Evolutionary conservation across 2,329 filamentous ascomycete species (phyloP).

Genomic region (Elsinoe ampelina): DNA sequence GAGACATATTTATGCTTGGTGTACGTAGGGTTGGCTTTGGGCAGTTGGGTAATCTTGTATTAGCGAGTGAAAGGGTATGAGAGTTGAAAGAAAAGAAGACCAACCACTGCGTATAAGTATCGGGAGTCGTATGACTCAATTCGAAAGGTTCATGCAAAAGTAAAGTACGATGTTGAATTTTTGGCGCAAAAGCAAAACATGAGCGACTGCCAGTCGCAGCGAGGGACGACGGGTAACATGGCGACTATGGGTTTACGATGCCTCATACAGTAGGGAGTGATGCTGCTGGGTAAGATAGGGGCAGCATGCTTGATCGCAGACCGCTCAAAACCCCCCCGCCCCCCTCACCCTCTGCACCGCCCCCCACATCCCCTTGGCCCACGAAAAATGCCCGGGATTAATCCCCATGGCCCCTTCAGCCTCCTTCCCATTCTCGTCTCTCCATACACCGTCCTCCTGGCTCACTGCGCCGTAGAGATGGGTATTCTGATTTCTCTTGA

Average conservation of each 20-base stretch:
- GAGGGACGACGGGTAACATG: too few species aligned
- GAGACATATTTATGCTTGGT: not conserved
- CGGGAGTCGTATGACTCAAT: too few species aligned
- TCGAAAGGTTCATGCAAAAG: too few species aligned
- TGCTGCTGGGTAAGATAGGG: too few species aligned
- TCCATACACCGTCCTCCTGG: slow-evolving; percentile 53
- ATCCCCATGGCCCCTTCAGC: slow-evolving; percentile 34
- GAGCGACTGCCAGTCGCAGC: too few species aligned
- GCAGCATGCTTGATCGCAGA: not conserved
- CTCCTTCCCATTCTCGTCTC: slow-evolving; percentile 38
- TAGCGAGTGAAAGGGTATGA: not conserved
- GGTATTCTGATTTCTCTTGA: slow-evolving; percentile 60
- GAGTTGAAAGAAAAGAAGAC: too few species aligned
- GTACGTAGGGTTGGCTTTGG: not conserved
- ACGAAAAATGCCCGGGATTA: slow-evolving; percentile 47
- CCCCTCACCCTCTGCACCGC: slow-evolving; percentile 45
- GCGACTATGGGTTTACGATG: too few species aligned
- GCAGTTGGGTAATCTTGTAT: not conserved
- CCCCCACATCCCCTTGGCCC: slow-evolving; percentile 50
- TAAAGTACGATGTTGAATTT: too few species aligned
- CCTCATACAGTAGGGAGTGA: too few species aligned
- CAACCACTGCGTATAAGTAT: too few species aligned
- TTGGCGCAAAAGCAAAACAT: too few species aligned
- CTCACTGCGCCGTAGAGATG: slow-evolving; percentile 46
- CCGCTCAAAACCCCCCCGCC: slow-evolving; percentile 15